Conservation (phyloP, 768 basidiomycete species). For the Termitomyces sp. region DNA sequence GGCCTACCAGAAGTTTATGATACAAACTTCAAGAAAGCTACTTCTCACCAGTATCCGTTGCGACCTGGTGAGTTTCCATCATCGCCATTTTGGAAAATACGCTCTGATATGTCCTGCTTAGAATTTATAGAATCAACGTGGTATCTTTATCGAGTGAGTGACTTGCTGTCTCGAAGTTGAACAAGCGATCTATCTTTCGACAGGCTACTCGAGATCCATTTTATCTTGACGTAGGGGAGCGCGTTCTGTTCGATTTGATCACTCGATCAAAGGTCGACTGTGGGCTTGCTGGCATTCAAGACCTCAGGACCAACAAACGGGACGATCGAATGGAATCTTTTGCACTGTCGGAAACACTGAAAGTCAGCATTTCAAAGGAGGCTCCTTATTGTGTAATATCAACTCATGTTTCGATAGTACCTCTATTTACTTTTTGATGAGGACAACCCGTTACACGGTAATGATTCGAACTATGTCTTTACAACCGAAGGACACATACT, state of each 20-base stretch:
- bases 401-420: slow-evolving; percentile 49
- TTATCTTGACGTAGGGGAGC: slow-evolving; percentile 89
- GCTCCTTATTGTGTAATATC: background rate
- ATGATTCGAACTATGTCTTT: slow-evolving; percentile 86
- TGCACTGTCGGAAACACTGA: slow-evolving; percentile 87
- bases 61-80: slow-evolving; percentile 52
- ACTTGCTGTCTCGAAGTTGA: background rate
- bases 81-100: background rate
- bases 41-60: slow-evolving; percentile 74
- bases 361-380: slow-evolving; percentile 41
- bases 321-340: slow-evolving; percentile 99
- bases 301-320: slow-evolving; percentile 69
- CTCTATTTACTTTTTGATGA: slow-evolving; percentile 91
- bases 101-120: slow-evolving; percentile 14
- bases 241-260: slow-evolving; percentile 71
- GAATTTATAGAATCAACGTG: slow-evolving; percentile 97
- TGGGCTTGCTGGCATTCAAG: slow-evolving; percentile 77
- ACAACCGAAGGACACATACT: slow-evolving; percentile 95
- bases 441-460: slow-evolving; percentile 63
- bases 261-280: slow-evolving; percentile 77
- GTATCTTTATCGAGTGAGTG: slow-evolving; percentile 82
- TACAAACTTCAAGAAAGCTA: slow-evolving; percentile 65
- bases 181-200: background rate
- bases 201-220: slow-evolving; percentile 91
- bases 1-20: slow-evolving; percentile 94